These are phyloP conservation scores for Penstemon barbatus DNA, from an alignment of 257 asterid species.

Conservation along the genomic window DNA sequence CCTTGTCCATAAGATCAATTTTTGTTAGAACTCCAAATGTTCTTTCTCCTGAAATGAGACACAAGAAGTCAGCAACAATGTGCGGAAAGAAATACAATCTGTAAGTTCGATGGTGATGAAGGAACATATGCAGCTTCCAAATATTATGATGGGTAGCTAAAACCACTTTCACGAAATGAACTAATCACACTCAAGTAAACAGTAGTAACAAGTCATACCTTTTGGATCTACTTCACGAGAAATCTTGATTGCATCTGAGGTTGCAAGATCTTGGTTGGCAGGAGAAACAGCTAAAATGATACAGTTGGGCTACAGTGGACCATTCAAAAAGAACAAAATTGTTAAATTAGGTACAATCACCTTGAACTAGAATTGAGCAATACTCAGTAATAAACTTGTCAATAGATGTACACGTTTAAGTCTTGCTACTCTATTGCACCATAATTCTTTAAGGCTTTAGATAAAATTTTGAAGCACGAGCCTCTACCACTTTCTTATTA, in stretches of 20 bases:
- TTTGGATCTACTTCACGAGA: conserved; percentile 67
- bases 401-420: not conserved
- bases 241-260: conserved; percentile 67
- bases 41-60: conserved; percentile 54
- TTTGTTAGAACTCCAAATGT: conserved; percentile 67
- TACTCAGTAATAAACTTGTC: not conserved
- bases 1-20: conserved; percentile 74
- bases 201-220: conserved; percentile 35
- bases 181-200: conserved; percentile 1
- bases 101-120: conserved; percentile 5
- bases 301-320: conserved; percentile 61
- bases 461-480: conserved; percentile 6
- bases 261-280: conserved; percentile 71
- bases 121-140: conserved; percentile 2
- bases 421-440: not conserved
- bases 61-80: not conserved
- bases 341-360: conserved; percentile 12
- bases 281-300: conserved; percentile 64
- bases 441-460: not conserved
- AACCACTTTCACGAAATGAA: not conserved
- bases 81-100: not conserved
- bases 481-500: not conserved
- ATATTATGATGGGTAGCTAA: not conserved
- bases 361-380: conserved; percentile 18
- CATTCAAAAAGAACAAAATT: conserved; percentile 23